Conservation (phyloP, 2,329 filamentous ascomycete genomes). For the Epichloe glyceriae region DNA sequence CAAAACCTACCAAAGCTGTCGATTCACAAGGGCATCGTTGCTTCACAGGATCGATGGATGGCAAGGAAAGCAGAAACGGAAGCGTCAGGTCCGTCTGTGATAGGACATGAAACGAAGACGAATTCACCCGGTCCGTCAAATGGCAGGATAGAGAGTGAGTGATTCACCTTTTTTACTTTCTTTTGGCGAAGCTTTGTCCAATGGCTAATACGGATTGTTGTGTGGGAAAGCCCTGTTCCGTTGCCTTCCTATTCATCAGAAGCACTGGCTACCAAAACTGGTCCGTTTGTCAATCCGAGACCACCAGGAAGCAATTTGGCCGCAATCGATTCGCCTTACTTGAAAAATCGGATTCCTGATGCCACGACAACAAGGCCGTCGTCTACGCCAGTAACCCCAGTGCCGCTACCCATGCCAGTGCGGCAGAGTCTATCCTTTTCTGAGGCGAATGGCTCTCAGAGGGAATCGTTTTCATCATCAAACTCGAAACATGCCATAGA, state of each 20-base stretch:
- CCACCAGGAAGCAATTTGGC: not conserved
- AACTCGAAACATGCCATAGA: not conserved
- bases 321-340: not conserved
- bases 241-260: not conserved
- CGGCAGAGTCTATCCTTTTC: not conserved
- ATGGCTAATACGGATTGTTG: not conserved
- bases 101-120: not conserved
- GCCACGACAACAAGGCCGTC: not conserved
- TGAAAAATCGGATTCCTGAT: not conserved
- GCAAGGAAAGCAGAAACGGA: not conserved
- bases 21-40: not conserved
- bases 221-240: not conserved
- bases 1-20: not conserved
- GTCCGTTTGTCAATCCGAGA: not conserved
- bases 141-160: not conserved
- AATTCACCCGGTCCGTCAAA: not conserved
- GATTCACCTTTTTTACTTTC: not conserved
- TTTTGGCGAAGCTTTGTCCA: not conserved
- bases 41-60: not conserved
- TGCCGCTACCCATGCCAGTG: not conserved
- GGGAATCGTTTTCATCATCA: not conserved
- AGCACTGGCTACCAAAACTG: not conserved
- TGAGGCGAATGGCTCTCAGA: not conserved
- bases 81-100: not conserved
- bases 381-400: not conserved